A percentile compares a stretch with the other conserved stretches of the same genome.
phyloP scores from a whole-genome alignment of 768 basidiomycete species.

The Galerina sulciceps region DNA sequence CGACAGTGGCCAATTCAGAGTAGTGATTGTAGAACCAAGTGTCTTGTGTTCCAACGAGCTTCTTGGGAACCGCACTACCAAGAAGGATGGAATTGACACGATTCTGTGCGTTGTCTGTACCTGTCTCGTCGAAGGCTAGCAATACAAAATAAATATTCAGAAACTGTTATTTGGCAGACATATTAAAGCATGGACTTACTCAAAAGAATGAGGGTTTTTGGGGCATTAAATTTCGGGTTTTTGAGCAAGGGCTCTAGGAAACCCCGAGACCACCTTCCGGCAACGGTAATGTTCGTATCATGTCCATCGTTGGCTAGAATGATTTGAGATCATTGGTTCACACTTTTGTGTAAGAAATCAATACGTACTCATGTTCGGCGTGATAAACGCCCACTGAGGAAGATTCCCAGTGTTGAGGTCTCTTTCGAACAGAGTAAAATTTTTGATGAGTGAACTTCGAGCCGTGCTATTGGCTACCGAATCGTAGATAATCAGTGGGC shows the following conservation, averaged over 20 bases:
- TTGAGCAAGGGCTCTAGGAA: slow-evolving; percentile 58
- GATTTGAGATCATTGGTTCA: not conserved
- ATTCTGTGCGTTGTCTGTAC: slow-evolving; percentile 46
- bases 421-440: slow-evolving; percentile 64
- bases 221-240: slow-evolving; percentile 55
- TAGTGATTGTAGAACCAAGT: slow-evolving; percentile 65
- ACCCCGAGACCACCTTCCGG: slow-evolving; percentile 46
- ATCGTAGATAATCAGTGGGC: slow-evolving; percentile 54
- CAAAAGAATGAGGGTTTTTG: slow-evolving; percentile 58
- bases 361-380: slow-evolving; percentile 54
- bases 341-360: not conserved
- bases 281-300: slow-evolving; percentile 58
- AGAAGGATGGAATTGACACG: slow-evolving; percentile 46
- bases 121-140: slow-evolving; percentile 61
- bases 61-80: slow-evolving; percentile 45
- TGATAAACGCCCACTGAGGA: slow-evolving; percentile 66
- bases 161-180: not conserved
- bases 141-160: not conserved
- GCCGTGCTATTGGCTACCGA: slow-evolving; percentile 45
- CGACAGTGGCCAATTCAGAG: slow-evolving; percentile 55
- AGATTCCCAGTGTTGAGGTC: slow-evolving; percentile 54
- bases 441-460: slow-evolving; percentile 51
- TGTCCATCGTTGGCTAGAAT: slow-evolving; percentile 56
- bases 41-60: slow-evolving; percentile 49
- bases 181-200: slow-evolving; percentile 25